Conservation (phyloP, 176 grass and related monocot species). For the Carex cristatella region DNA sequence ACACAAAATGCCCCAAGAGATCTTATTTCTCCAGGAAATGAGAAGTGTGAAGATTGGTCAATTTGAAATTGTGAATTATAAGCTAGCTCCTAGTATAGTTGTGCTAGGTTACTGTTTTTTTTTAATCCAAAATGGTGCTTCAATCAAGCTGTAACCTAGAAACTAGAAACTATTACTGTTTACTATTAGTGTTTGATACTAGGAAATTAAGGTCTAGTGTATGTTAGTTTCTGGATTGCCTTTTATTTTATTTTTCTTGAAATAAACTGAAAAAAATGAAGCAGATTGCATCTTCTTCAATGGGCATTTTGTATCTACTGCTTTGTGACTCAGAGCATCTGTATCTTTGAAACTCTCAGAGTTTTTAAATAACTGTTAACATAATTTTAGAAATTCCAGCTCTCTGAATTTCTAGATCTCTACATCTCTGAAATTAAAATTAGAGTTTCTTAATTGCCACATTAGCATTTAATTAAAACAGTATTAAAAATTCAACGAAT, state of each 20-base stretch:
- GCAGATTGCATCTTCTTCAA: neutral
- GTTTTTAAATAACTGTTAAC: no score
- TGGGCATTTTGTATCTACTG: neutral
- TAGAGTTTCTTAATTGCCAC: no score
- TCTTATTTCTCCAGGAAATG: neutral
- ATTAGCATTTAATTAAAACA: no score
- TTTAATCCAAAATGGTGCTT: neutral
- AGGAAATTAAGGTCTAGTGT: neutral
- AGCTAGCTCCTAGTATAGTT: neutral
- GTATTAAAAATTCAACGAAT: no score
- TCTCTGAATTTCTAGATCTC: no score
- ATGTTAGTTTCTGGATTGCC: neutral
- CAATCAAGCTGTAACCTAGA: neutral
- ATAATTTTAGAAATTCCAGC: no score
- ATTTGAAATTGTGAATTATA: slow-evolving; percentile 1
- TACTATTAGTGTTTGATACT: neutral
- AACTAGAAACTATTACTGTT: neutral
- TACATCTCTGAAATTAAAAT: no score
- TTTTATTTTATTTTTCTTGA: neutral
- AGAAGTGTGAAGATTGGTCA: neutral
- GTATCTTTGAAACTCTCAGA: no score
- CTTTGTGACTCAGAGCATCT: neutral
- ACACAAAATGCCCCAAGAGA: neutral
- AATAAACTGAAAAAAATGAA: neutral
- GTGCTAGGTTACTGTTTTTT: neutral